Evolutionary conservation across 768 basidiomycete species (phyloP).

Genomic region (Tylopilus intermedius): DNA sequence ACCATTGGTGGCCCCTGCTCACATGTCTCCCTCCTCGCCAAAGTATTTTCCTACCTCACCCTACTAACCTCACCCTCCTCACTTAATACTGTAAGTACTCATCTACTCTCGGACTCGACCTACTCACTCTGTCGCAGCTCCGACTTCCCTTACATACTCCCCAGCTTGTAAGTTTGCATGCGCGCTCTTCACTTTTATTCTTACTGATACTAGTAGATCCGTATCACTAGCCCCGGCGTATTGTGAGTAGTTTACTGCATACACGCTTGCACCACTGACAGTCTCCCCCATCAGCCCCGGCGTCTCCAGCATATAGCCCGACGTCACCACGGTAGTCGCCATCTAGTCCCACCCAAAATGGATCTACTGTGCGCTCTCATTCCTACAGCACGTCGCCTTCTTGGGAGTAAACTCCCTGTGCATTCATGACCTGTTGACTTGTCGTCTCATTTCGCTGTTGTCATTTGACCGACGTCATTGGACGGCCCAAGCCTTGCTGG

Average conservation of each 20-base stretch:
- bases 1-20: constrained; percentile 55
- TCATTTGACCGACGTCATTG: constrained; percentile 3
- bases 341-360: constrained; percentile 65
- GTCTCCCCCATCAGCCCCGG: constrained; percentile 51
- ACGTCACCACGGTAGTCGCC: constrained; percentile 84
- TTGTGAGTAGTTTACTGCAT: constrained; percentile 27
- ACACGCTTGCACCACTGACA: constrained; percentile 4
- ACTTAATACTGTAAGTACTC: constrained; percentile 75
- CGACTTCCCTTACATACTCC: constrained; percentile 83
- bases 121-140: constrained; percentile 44
- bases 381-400: constrained; percentile 49
- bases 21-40: constrained; percentile 85
- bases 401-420: constrained; percentile 37
- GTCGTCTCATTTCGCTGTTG: constrained; percentile 1
- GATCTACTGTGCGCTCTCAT: constrained; percentile 35
- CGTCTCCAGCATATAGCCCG: constrained; percentile 82
- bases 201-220: constrained; percentile 3
- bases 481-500: too few relatives aligned
- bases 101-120: background rate
- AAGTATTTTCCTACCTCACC: constrained; percentile 93
- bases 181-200: background rate
- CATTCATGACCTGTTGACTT: background rate
- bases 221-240: background rate
- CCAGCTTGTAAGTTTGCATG: constrained; percentile 65
- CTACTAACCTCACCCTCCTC: constrained; percentile 85